These are phyloP conservation scores for Pezicula rhizophila DNA, from an alignment of 2,329 filamentous ascomycete species.

Conservation along the genomic window DNA sequence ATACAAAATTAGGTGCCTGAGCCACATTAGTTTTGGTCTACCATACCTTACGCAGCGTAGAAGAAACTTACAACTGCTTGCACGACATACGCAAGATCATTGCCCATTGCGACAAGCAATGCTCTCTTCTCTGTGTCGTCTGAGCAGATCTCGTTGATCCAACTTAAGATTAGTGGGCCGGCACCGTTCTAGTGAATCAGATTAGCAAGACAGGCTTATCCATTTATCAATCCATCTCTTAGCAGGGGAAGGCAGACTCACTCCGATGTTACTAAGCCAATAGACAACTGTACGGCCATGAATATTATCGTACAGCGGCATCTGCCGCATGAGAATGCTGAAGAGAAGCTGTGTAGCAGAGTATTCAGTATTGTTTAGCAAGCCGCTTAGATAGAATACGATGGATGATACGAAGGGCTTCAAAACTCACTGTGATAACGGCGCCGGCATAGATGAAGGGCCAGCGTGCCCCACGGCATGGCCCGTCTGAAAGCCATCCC, in stretches of 20 bases:
- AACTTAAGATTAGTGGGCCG: constrained; percentile 32
- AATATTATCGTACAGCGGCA: constrained; percentile 32
- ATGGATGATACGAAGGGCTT: not conserved
- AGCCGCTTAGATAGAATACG: not conserved
- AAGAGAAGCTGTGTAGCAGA: constrained; percentile 24
- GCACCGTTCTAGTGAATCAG: constrained; percentile 23
- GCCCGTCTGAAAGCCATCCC: constrained; percentile 32
- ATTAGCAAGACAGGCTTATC: not conserved
- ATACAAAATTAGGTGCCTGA: constrained; percentile 34
- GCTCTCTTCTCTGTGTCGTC: constrained; percentile 26
- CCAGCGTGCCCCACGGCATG: constrained; percentile 27
- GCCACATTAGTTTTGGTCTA: not conserved
- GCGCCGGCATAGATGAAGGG: constrained; percentile 34
- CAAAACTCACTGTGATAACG: constrained; percentile 26
- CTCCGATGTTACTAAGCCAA: constrained; percentile 32
- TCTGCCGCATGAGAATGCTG: constrained; percentile 25
- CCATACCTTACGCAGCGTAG: not conserved
- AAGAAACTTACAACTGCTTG: constrained; percentile 25
- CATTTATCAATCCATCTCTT: not conserved
- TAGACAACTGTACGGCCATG: constrained; percentile 31
- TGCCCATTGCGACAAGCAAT: constrained; percentile 25
- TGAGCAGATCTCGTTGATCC: constrained; percentile 31
- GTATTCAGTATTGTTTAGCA: not conserved
- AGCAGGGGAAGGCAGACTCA: constrained; percentile 12
- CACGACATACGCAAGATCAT: constrained; percentile 29